Evolutionary conservation across 2,329 filamentous ascomycete species (phyloP).

Genomic region (Colletotrichum tofieldiae): DNA sequence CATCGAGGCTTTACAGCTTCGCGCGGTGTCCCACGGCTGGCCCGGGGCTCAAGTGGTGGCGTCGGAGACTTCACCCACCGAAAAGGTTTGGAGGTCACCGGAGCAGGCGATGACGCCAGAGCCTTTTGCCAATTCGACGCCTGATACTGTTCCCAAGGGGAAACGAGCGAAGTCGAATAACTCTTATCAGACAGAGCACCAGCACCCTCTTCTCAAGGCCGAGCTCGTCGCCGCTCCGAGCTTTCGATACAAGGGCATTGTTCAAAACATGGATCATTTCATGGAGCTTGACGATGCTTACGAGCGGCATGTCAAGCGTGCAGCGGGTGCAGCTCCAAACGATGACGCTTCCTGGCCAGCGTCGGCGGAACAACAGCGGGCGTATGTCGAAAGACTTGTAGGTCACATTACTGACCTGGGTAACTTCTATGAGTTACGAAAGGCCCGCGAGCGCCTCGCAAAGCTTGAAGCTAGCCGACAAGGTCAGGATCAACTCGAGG

Average conservation of each 20-base stretch:
- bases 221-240: neutral
- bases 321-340: neutral
- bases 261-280: constrained; percentile 6
- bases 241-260: neutral
- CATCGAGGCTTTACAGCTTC: neutral
- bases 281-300: constrained; percentile 5
- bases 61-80: neutral
- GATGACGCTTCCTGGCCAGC: constrained; percentile 10
- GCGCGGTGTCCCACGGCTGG: neutral
- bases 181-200: neutral
- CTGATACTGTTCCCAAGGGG: too few relatives aligned
- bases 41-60: too few relatives aligned
- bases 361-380: neutral
- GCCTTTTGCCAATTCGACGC: accelerated
- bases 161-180: neutral
- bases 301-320: constrained; percentile 1
- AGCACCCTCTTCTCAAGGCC: neutral
- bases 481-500: neutral
- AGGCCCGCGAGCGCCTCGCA: constrained; percentile 8
- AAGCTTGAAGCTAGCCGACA: neutral
- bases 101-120: neutral
- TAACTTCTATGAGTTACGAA: constrained; percentile 22
- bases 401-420: neutral
- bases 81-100: neutral
- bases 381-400: neutral